Conservation (phyloP, 106 monocot species). For the Chionographis japonica region DNA sequence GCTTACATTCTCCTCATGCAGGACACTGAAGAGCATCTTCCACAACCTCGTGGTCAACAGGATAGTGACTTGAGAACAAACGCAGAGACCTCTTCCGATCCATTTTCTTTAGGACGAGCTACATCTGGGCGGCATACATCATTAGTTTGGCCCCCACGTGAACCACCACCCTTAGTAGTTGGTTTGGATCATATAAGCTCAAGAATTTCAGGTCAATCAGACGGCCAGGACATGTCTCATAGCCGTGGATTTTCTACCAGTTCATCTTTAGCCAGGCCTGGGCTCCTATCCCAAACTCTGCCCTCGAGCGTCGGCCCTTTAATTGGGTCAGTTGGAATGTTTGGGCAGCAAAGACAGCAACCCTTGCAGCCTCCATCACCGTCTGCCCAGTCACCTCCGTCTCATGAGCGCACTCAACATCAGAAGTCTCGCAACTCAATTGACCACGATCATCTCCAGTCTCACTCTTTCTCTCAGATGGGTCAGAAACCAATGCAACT, state of each 20-base stretch:
- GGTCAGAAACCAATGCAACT: slow-evolving; percentile 23
- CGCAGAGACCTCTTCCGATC: slow-evolving; percentile 25
- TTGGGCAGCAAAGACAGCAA: slow-evolving; percentile 27
- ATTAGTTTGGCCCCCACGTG: slow-evolving; percentile 29
- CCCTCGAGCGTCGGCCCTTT: slow-evolving; percentile 27
- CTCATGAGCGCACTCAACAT: slow-evolving; percentile 17
- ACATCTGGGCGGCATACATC: slow-evolving; percentile 9
- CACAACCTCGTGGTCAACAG: slow-evolving; percentile 20
- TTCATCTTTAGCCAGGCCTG: slow-evolving; percentile 27
- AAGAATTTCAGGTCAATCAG: slow-evolving; percentile 32
- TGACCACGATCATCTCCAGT: slow-evolving; percentile 15
- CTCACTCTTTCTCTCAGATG: slow-evolving; percentile 18
- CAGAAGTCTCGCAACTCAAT: slow-evolving; percentile 17
- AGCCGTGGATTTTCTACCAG: slow-evolving; percentile 25
- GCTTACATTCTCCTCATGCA: slow-evolving; percentile 19
- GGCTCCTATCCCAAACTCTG: slow-evolving; percentile 14
- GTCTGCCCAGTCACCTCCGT: slow-evolving; percentile 19
- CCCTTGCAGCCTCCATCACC: slow-evolving; percentile 34
- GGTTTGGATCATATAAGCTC: slow-evolving; percentile 24
- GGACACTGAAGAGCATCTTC: slow-evolving; percentile 39
- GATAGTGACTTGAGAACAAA: slow-evolving; percentile 25
- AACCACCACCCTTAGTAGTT: slow-evolving; percentile 9
- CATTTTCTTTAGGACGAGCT: slow-evolving; percentile 13
- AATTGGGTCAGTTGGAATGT: slow-evolving; percentile 14
- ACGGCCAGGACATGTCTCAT: slow-evolving; percentile 18